Percentiles rank a stretch among this genome's conserved stretches.
Evolutionary conservation across 768 basidiomycete genomes (phyloP).

Genomic region (Cystobasidium onofrii): DNA sequence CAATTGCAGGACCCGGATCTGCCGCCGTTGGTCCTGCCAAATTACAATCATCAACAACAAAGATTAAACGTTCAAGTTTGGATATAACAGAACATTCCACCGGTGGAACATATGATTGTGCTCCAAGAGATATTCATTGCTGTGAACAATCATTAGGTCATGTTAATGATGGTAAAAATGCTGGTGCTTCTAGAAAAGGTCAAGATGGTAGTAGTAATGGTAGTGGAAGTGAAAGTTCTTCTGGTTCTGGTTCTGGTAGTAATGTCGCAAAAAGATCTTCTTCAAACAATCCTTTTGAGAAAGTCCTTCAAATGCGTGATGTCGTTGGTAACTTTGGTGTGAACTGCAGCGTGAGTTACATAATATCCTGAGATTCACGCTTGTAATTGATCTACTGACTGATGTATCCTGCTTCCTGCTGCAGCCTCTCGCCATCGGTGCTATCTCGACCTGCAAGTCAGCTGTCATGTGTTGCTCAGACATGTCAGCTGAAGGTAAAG

Average conservation of each 20-base stretch:
- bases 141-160: background rate
- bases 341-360: background rate
- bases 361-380: background rate
- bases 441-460: background rate
- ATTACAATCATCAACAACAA: background rate
- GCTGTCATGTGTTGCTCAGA: background rate
- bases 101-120: too few relatives aligned
- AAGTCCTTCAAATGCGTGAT: too few relatives aligned
- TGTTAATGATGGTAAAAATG: background rate
- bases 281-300: too few relatives aligned
- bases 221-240: too few relatives aligned
- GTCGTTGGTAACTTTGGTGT: background rate
- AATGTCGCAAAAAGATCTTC: too few relatives aligned
- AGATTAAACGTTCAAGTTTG: too few relatives aligned
- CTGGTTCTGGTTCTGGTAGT: too few relatives aligned
- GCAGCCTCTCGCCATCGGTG: conserved; percentile 9
- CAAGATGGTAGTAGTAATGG: too few relatives aligned
- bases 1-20: background rate
- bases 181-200: too few relatives aligned
- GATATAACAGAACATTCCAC: too few relatives aligned
- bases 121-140: too few relatives aligned
- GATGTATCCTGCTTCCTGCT: background rate
- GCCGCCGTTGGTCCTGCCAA: background rate
- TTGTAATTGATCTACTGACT: background rate
- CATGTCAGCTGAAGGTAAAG: background rate